Conservation (phyloP, 83 land plant genomes). For the Picea mariana region DNA sequence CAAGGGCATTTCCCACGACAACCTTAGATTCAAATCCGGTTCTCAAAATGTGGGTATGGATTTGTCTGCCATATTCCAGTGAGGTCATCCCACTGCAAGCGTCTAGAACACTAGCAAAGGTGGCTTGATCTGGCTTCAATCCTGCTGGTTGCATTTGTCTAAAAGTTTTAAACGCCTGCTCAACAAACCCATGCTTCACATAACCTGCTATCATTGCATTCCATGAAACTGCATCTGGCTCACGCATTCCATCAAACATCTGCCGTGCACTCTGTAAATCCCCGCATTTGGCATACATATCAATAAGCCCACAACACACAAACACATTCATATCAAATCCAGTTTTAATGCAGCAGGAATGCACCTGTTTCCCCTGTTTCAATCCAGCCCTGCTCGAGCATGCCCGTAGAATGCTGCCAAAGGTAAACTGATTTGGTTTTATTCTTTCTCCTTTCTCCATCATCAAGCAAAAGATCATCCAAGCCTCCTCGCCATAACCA, state of each 20-base stretch:
- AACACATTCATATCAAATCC: too few species aligned
- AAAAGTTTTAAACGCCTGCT: not conserved
- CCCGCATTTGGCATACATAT: conserved; percentile 8
- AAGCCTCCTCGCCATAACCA: conserved; percentile 46
- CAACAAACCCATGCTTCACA: not conserved
- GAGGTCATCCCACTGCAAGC: too few species aligned
- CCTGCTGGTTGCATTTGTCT: not conserved
- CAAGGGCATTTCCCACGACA: too few species aligned
- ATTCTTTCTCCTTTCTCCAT: not conserved
- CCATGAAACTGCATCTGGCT: not conserved
- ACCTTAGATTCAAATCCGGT: too few species aligned
- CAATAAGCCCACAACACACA: not conserved
- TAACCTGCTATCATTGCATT: conserved; percentile 8
- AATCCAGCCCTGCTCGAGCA: not conserved
- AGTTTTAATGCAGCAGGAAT: too few species aligned
- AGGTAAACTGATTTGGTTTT: not conserved
- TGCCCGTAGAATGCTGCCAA: not conserved
- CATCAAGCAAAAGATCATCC: conserved; percentile 46
- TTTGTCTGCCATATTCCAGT: too few species aligned
- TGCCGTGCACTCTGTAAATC: not conserved
- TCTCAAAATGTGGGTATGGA: too few species aligned
- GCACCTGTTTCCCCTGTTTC: too few species aligned
- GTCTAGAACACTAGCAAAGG: too few species aligned
- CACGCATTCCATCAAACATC: not conserved
- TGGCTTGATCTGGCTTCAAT: too few species aligned